Conservation (phyloP, 805 yeast genomes). For the Saturnispora besseyi region DNA sequence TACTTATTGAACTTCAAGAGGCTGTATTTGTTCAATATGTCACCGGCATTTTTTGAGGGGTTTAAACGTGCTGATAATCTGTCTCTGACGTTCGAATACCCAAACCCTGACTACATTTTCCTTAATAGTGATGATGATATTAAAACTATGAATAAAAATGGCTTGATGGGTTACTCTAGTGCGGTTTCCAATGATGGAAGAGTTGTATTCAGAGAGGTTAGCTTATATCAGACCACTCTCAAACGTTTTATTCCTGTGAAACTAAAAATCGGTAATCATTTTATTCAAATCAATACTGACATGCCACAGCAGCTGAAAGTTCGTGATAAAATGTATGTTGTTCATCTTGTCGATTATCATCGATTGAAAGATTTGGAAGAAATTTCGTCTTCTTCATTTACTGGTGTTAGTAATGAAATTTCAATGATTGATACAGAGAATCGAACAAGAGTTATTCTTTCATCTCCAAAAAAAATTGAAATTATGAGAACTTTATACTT, state of each 20-base stretch:
- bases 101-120: slow-evolving; percentile 24
- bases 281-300: slow-evolving; percentile 45
- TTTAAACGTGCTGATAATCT: slow-evolving; percentile 10
- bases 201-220: slow-evolving; percentile 43
- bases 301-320: slow-evolving; percentile 35
- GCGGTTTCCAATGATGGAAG: slow-evolving; percentile 40
- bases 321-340: slow-evolving; percentile 27
- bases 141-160: slow-evolving; percentile 34
- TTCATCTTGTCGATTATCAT: slow-evolving; percentile 36
- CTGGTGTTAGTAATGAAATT: slow-evolving; percentile 44
- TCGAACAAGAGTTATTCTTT: slow-evolving; percentile 32
- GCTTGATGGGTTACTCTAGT: slow-evolving; percentile 35
- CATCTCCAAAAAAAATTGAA: slow-evolving; percentile 46
- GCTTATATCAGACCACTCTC: slow-evolving; percentile 39
- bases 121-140: slow-evolving; percentile 39
- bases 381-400: slow-evolving; percentile 33
- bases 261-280: slow-evolving; percentile 61
- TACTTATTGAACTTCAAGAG: slow-evolving; percentile 44
- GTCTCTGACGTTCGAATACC: background rate
- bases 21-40: slow-evolving; percentile 43
- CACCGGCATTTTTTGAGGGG: slow-evolving; percentile 22
- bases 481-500: slow-evolving; percentile 64
- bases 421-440: slow-evolving; percentile 32
- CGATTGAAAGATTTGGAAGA: slow-evolving; percentile 32
- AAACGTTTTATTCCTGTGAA: slow-evolving; percentile 52